Evolutionary conservation across 495 filamentous ascomycete genomes (phyloP).

Genomic region (Talaromyces thailandensis): DNA sequence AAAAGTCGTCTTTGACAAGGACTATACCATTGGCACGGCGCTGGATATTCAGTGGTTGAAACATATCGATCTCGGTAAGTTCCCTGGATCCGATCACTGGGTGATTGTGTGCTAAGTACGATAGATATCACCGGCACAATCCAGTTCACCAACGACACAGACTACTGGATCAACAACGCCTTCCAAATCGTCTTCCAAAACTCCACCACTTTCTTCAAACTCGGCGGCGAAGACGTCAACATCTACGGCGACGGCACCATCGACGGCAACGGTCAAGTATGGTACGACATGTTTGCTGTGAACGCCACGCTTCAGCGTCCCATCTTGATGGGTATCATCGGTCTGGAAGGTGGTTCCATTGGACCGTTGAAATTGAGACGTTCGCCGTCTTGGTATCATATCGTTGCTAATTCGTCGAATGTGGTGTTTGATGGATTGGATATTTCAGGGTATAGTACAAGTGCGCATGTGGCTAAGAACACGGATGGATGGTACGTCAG

Average conservation of each 20-base stretch:
- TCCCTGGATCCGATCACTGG: background rate
- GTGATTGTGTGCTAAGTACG: background rate
- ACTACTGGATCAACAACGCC: slow-evolving; percentile 55
- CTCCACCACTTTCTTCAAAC: slow-evolving; percentile 58
- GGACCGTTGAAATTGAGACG: slow-evolving; percentile 53
- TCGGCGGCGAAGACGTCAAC: slow-evolving; percentile 60
- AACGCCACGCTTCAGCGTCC: slow-evolving; percentile 50
- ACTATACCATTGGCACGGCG: slow-evolving; percentile 56
- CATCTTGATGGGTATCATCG: slow-evolving; percentile 54
- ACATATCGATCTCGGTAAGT: slow-evolving; percentile 49
- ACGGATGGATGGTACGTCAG: slow-evolving; percentile 62
- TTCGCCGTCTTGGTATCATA: slow-evolving; percentile 59
- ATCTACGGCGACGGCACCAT: slow-evolving; percentile 56
- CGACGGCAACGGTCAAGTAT: slow-evolving; percentile 60
- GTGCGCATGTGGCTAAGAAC: slow-evolving; percentile 50
- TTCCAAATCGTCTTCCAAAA: slow-evolving; percentile 58
- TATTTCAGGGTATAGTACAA: slow-evolving; percentile 47
- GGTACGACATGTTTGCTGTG: slow-evolving; percentile 54
- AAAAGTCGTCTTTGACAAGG: slow-evolving; percentile 50
- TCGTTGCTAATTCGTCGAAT: slow-evolving; percentile 58
- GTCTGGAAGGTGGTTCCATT: slow-evolving; percentile 51
- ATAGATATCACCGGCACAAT: slow-evolving; percentile 46
- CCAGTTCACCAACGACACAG: slow-evolving; percentile 53
- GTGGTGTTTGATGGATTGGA: slow-evolving; percentile 58
- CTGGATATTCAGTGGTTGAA: slow-evolving; percentile 56